Percentiles rank a stretch among this genome's conserved stretches.
phyloP scores from a whole-genome alignment of 768 basidiomycete genomes.

The Suillus decipiens region DNA sequence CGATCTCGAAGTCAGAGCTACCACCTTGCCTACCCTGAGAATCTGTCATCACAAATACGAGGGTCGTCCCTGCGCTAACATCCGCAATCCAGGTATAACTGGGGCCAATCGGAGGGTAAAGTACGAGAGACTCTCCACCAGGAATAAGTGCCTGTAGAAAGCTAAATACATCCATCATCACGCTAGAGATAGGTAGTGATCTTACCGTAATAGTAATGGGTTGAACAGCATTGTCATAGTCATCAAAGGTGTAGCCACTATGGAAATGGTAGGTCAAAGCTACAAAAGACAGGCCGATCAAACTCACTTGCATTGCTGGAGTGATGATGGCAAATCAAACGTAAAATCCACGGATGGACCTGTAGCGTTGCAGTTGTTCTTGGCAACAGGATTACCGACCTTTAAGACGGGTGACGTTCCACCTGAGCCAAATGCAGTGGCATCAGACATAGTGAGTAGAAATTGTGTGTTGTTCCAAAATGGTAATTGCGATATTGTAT shows the following conservation, averaged over 20 bases:
- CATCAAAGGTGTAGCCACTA: constrained; percentile 50
- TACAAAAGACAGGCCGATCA: background rate
- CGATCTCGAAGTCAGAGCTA: constrained; percentile 51
- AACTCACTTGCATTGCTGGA: constrained; percentile 63
- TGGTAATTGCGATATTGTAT: constrained; percentile 44
- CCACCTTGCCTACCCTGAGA: constrained; percentile 55
- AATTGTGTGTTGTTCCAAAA: constrained; percentile 42
- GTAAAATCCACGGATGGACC: constrained; percentile 45
- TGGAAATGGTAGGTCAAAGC: constrained; percentile 4
- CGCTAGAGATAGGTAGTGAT: background rate
- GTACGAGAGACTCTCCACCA: constrained; percentile 50
- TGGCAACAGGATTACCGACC: constrained; percentile 46
- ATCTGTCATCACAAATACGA: constrained; percentile 61
- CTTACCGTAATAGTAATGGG: constrained; percentile 59
- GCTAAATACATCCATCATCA: constrained; percentile 4
- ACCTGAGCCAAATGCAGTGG: constrained; percentile 67
- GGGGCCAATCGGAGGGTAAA: constrained; percentile 38
- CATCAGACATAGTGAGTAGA: constrained; percentile 70
- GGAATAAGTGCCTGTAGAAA: constrained; percentile 59
- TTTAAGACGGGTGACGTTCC: constrained; percentile 53
- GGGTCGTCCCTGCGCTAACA: constrained; percentile 55
- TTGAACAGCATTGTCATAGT: constrained; percentile 45
- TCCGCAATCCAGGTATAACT: constrained; percentile 58
- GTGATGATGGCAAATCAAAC: constrained; percentile 51
- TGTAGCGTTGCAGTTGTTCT: constrained; percentile 48